Percentiles rank a stretch among this genome's conserved stretches.
Conservation (phyloP, 108 stramenopile species). For the Stephanodiscus triporus region DNA sequence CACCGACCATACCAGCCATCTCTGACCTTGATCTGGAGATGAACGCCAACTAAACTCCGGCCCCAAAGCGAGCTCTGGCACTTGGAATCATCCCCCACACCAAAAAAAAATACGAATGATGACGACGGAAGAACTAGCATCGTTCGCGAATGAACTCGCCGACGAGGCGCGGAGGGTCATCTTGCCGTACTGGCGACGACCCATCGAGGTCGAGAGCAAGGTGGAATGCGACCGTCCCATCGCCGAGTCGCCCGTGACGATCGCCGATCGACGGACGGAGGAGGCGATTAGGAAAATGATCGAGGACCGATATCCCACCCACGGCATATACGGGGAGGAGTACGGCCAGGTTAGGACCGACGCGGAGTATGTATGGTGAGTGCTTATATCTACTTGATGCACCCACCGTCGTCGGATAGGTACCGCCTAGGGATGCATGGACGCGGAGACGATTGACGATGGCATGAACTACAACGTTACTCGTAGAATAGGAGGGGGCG, state of each 20-base stretch:
- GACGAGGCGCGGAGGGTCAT: conserved; percentile 54
- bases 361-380: conserved; percentile 56
- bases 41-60: too few relatives aligned
- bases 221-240: conserved; percentile 44
- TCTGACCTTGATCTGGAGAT: too few relatives aligned
- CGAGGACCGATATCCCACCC: conserved; percentile 50
- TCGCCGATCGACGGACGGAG: conserved; percentile 61
- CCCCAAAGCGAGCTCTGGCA: neutral
- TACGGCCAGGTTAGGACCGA: conserved; percentile 47
- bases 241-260: conserved; percentile 58
- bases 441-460: too few relatives aligned
- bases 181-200: conserved; percentile 55
- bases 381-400: neutral
- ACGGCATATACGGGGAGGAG: conserved; percentile 66
- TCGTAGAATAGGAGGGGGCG: too few relatives aligned
- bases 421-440: neutral
- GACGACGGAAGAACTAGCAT: conserved; percentile 31
- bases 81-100: too few relatives aligned
- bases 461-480: neutral
- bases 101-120: neutral
- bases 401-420: neutral
- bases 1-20: too few relatives aligned
- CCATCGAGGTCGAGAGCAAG: conserved; percentile 53
- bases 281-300: conserved; percentile 51
- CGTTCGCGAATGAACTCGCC: conserved; percentile 55